Percentiles rank a stretch among this genome's conserved stretches.
These are phyloP conservation scores for Coemansia sp. DNA, from an alignment of 192 early-diverging fungal species.

Conservation along the genomic window DNA sequence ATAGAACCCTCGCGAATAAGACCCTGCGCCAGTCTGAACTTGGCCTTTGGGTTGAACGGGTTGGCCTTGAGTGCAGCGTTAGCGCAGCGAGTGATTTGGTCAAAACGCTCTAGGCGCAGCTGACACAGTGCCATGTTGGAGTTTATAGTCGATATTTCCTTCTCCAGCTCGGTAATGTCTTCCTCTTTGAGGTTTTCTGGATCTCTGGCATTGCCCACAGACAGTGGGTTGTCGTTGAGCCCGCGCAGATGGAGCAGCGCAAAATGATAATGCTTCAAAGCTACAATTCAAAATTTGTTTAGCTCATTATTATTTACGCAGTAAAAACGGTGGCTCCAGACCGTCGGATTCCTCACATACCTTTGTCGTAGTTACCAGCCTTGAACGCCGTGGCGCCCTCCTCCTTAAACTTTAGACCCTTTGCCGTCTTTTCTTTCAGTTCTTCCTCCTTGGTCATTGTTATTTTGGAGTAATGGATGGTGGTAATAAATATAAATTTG, in stretches of 20 bases:
- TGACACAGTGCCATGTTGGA: slow-evolving; percentile 52
- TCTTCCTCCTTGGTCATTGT: slow-evolving; percentile 10
- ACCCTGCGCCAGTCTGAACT: slow-evolving; percentile 48
- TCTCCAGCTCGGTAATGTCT: slow-evolving; percentile 37
- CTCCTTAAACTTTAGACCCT: slow-evolving; percentile 38
- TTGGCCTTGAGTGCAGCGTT: slow-evolving; percentile 34
- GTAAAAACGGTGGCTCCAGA: neutral
- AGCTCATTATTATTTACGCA: neutral
- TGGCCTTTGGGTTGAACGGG: slow-evolving; percentile 50
- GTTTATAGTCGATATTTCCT: slow-evolving; percentile 33
- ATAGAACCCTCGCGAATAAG: slow-evolving; percentile 33
- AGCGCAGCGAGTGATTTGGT: slow-evolving; percentile 26
- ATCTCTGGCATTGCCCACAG: slow-evolving; percentile 13
- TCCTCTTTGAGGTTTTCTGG: slow-evolving; percentile 27
- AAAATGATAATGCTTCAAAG: slow-evolving; percentile 38
- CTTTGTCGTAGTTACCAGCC: slow-evolving; percentile 20
- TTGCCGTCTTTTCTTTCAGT: slow-evolving; percentile 13
- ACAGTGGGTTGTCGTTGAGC: slow-evolving; percentile 27
- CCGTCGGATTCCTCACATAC: slow-evolving; percentile 11
- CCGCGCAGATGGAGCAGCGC: slow-evolving; percentile 42
- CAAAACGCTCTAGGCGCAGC: slow-evolving; percentile 21
- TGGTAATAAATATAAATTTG: neutral
- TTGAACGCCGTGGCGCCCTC: slow-evolving; percentile 34
- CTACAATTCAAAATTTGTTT: slow-evolving; percentile 13
- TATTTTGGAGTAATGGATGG: neutral